Base-by-base conservation (phyloP, 2,329 filamentous ascomycete genomes). In the Phialophora chinensis region DNA sequence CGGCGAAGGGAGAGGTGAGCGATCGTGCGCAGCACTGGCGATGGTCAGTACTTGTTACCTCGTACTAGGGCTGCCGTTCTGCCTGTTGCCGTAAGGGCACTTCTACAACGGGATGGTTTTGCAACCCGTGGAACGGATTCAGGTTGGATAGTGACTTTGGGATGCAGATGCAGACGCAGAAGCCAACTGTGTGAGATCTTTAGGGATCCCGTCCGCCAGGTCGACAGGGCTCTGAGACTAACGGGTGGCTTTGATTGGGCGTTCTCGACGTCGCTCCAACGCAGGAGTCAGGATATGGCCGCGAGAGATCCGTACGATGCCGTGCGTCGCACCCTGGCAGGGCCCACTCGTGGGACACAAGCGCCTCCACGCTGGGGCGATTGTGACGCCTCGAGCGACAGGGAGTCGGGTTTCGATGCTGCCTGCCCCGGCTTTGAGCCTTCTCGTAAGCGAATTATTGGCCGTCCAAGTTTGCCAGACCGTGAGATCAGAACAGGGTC, bases 261-360 rank as follows among this genome's bases (percentile, higher is more conserved):
- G 2, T 8, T n/a, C 17, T 44, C 38, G 17, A 44, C 38, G 14
- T 44, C 38, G 38, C 14, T 44, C 14, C 38, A 44, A 44, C 17
- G 38, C 38, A 44, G 38, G 38, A n/a, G 38, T 44, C 49, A 52
- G 20, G 25, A 23, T 29, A 27, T 52, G 49, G 49, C 23, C 49
- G 49, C 20, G 12, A 52, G 49, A 25, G 49, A 17, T 52, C 49
- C 49, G 25, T 52, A 27, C 25, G 49, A 52, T 52, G 49, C 49
- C 23, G 49, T 52, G 49, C 49, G 23, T 52, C 49, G 49, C 25
- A 52, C 49, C 25, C 20, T 29, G 23, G 49, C 10, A 12, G 1
- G 25, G 25, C 20, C 49, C 49, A 27, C 49, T 25, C 49, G 0
- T 44, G 38, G 38, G 5, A 44, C 14, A 44, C 38, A 44, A n/a